Evolutionary conservation across 805 yeast species (phyloP).

Genomic region (Suhomyces sp.): DNA sequence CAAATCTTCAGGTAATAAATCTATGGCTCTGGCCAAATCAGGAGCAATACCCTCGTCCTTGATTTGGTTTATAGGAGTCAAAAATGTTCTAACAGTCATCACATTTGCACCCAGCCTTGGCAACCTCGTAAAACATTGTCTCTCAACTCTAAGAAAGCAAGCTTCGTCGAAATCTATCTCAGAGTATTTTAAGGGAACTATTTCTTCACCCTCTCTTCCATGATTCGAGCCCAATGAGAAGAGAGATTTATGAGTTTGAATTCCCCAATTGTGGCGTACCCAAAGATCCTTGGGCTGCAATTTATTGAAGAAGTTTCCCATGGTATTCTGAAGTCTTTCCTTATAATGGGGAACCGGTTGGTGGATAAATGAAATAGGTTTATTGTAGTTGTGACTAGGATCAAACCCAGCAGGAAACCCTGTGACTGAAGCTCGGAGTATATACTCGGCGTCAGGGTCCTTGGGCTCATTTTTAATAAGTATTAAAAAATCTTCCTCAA

Average conservation of each 20-base stretch:
- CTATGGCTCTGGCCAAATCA: constrained; percentile 34
- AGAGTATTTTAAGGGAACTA: constrained; percentile 19
- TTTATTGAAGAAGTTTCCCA: constrained; percentile 65
- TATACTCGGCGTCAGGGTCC: constrained; percentile 54
- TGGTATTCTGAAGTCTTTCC: constrained; percentile 53
- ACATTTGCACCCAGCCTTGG: constrained; percentile 35
- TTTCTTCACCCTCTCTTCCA: constrained; percentile 29
- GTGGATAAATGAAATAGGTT: constrained; percentile 61
- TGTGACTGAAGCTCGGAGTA: constrained; percentile 53
- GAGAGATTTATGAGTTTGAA: constrained; percentile 55
- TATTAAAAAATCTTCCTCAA: constrained; percentile 66
- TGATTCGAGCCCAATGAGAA: constrained; percentile 33
- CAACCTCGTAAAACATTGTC: constrained; percentile 37
- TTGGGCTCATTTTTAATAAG: constrained; percentile 45
- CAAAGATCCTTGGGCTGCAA: constrained; percentile 55
- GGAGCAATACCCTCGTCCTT: constrained; percentile 33
- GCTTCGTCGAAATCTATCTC: constrained; percentile 37
- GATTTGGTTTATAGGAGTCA: constrained; percentile 28
- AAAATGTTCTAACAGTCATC: constrained; percentile 39
- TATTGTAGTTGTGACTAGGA: constrained; percentile 52
- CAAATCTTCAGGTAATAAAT: constrained; percentile 37
- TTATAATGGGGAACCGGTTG: constrained; percentile 71
- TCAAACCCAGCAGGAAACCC: constrained; percentile 75
- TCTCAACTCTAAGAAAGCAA: constrained; percentile 35
- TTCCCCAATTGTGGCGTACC: constrained; percentile 67